Evolutionary conservation across 1,284 basidiomycete species (phyloP).

Genomic region (Porodaedalea pini): DNA sequence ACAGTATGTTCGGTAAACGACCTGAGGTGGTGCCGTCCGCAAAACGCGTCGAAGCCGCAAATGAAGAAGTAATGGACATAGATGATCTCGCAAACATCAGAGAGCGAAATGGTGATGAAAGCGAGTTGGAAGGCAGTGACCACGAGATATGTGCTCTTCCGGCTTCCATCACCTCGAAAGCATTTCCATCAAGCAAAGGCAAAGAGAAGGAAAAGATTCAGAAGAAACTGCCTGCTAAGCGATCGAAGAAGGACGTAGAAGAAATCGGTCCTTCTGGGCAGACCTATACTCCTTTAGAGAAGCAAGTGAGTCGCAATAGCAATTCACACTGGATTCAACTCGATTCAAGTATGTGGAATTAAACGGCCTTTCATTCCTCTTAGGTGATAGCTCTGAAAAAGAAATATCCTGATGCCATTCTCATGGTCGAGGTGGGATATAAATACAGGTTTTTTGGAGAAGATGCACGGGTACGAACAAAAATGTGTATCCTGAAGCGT

Average conservation of each 20-base stretch:
- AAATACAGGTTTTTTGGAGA: slow-evolving; percentile 88
- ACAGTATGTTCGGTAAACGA: slow-evolving; percentile 32
- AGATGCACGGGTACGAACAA: slow-evolving; percentile 67
- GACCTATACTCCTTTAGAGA: slow-evolving; percentile 80
- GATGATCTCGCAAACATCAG: slow-evolving; percentile 9
- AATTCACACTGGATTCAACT: no score
- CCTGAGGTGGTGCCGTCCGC: neutral
- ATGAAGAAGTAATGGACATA: slow-evolving; percentile 10
- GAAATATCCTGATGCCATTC: slow-evolving; percentile 69
- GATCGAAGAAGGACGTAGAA: slow-evolving; percentile 39
- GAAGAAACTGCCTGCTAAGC: slow-evolving; percentile 23
- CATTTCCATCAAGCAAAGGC: slow-evolving; percentile 32
- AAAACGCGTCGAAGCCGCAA: neutral
- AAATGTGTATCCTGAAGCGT: neutral
- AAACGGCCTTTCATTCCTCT: slow-evolving; percentile 18
- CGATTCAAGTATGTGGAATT: no score
- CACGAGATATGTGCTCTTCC: neutral
- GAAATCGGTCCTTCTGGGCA: slow-evolving; percentile 74
- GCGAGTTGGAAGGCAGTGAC: slow-evolving; percentile 18
- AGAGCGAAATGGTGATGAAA: slow-evolving; percentile 10
- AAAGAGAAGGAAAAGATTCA: slow-evolving; percentile 30
- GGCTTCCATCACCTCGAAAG: slow-evolving; percentile 8
- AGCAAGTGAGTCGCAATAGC: slow-evolving; percentile 51
- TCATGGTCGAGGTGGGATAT: slow-evolving; percentile 88
- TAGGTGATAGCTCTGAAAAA: slow-evolving; percentile 58